Conservation (phyloP, 805 yeast species). For the Kuraishia capsulata region DNA sequence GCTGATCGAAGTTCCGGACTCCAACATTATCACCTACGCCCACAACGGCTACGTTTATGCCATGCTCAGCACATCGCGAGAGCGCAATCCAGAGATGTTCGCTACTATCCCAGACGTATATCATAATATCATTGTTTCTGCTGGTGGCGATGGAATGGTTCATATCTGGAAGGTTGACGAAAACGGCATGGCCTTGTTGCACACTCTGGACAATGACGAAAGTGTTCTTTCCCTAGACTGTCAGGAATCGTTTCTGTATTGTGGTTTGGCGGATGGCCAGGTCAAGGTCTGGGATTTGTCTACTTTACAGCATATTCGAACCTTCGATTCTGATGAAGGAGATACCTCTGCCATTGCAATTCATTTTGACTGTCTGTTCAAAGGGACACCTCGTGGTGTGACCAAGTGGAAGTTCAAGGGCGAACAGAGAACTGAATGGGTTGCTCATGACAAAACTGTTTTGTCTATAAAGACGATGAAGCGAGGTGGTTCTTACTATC, state of each 20-base stretch:
- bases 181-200: slow-evolving; percentile 15
- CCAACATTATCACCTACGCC: slow-evolving; percentile 68
- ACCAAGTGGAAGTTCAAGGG: slow-evolving; percentile 42
- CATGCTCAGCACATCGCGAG: slow-evolving; percentile 27
- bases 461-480: slow-evolving; percentile 45
- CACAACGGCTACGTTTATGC: slow-evolving; percentile 88
- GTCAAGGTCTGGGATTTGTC: slow-evolving; percentile 84
- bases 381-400: slow-evolving; percentile 46
- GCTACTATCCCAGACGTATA: slow-evolving; percentile 14
- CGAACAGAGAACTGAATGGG: slow-evolving; percentile 35
- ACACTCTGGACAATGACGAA: slow-evolving; percentile 51
- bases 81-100: slow-evolving; percentile 12
- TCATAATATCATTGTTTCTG: slow-evolving; percentile 42
- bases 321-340: slow-evolving; percentile 29
- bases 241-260: slow-evolving; percentile 63
- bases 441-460: slow-evolving; percentile 39
- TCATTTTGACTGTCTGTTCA: slow-evolving; percentile 48
- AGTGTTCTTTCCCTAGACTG: slow-evolving; percentile 64
- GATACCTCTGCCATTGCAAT: slow-evolving; percentile 57
- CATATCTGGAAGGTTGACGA: slow-evolving; percentile 59
- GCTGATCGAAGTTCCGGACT: slow-evolving; percentile 58
- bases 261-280: slow-evolving; percentile 69
- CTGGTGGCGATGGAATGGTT: slow-evolving; percentile 90
- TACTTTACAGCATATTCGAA: slow-evolving; percentile 58
- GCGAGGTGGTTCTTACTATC: slow-evolving; percentile 27